phyloP scores from a whole-genome alignment of 2,329 filamentous ascomycete species.

The Cordyceps tenuipes region DNA sequence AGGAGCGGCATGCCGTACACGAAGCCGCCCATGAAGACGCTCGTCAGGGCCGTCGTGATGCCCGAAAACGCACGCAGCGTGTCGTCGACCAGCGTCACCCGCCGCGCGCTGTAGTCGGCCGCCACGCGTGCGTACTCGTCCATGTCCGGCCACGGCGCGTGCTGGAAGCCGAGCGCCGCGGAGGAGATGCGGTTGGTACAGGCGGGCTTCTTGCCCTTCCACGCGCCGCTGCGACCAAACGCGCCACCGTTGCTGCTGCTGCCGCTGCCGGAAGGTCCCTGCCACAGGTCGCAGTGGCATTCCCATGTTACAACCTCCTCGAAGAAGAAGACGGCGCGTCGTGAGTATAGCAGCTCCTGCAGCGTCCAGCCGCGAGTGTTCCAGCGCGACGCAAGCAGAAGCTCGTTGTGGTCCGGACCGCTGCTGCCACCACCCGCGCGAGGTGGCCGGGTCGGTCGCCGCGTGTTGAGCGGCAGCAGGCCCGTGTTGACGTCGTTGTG shows the following conservation, averaged over 20 bases:
- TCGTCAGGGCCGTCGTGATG: constrained; percentile 34
- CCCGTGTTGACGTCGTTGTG: constrained; percentile 32
- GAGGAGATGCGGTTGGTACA: constrained; percentile 26
- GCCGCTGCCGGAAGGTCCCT: constrained; percentile 19
- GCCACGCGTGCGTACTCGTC: constrained; percentile 37
- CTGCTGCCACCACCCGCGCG: constrained; percentile 15
- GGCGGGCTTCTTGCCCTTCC: constrained; percentile 21
- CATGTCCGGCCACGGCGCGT: constrained; percentile 36
- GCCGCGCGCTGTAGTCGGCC: constrained; percentile 34
- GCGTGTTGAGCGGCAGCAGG: constrained; percentile 28
- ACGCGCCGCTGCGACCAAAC: not conserved
- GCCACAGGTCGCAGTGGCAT: constrained; percentile 37
- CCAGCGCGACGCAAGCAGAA: constrained; percentile 32
- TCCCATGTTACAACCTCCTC: constrained; percentile 36
- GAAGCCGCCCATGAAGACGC: constrained; percentile 34
- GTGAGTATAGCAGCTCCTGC: constrained; percentile 34
- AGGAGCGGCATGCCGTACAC: constrained; percentile 38
- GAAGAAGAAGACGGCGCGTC: constrained; percentile 36
- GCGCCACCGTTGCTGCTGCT: not conserved
- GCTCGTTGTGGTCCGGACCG: constrained; percentile 28
- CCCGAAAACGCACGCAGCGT: constrained; percentile 35
- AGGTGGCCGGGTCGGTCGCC: constrained; percentile 20
- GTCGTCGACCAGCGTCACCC: constrained; percentile 32
- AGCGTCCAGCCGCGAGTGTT: constrained; percentile 35
- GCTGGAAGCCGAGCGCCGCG: constrained; percentile 30